Conservation (phyloP, 306 rosid species). For the Prunus dulcis region DNA sequence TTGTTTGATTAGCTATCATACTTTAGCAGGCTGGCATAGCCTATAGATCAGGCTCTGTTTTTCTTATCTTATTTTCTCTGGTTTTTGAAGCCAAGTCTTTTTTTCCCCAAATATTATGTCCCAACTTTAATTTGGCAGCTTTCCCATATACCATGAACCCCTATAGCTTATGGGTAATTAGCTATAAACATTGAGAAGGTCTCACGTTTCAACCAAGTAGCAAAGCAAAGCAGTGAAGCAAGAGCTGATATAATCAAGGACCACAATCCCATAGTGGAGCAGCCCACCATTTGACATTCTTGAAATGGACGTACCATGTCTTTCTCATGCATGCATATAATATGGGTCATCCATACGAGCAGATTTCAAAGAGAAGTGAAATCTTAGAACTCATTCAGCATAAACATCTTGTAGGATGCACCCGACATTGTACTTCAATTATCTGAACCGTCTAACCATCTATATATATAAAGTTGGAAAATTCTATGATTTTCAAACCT, state of each 20-base stretch:
- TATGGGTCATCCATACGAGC: background rate
- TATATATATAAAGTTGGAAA: background rate
- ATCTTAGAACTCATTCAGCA: background rate
- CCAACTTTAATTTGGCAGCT: too few species aligned
- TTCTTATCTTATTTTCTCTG: background rate
- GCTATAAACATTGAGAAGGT: background rate
- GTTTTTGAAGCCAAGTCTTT: background rate
- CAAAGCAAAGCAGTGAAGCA: background rate
- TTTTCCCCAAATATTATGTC: too few species aligned
- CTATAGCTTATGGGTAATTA: background rate
- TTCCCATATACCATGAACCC: background rate
- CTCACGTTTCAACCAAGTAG: background rate
- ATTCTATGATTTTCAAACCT: background rate
- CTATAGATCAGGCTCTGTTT: background rate
- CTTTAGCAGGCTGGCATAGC: background rate
- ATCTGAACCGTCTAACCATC: fast-evolving
- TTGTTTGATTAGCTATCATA: background rate
- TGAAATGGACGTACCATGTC: conserved; percentile 18
- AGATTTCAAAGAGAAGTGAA: background rate
- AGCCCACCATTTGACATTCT: conserved; percentile 8
- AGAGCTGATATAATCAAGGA: background rate
- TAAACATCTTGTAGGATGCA: background rate
- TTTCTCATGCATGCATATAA: conserved; percentile 4
- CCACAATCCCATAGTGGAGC: conserved; percentile 12
- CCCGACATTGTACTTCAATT: too few species aligned